Conservation (phyloP, 2,329 filamentous ascomycete genomes). For the Trichoderma harzianum region DNA sequence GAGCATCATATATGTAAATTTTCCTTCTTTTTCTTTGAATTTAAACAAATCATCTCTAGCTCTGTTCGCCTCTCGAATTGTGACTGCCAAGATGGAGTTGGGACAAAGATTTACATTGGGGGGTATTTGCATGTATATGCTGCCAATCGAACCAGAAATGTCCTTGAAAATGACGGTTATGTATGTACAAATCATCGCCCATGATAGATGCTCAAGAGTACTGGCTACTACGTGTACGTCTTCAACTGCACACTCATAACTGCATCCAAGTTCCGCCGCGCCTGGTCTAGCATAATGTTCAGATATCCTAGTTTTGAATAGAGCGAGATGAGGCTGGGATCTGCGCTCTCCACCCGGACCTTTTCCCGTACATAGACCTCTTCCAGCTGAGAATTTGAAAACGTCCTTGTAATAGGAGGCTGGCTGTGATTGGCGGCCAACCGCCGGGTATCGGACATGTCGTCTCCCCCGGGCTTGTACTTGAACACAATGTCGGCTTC, state of each 20-base stretch:
- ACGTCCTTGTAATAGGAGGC: conserved; percentile 21
- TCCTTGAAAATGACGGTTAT: background rate
- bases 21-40: background rate
- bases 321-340: conserved; percentile 79
- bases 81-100: background rate
- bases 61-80: too few species aligned
- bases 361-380: conserved; percentile 88
- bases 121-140: background rate
- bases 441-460: conserved; percentile 26
- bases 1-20: background rate
- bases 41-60: background rate
- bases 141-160: background rate
- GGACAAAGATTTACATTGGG: background rate
- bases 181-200: conserved; percentile 1
- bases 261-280: conserved; percentile 67
- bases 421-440: conserved; percentile 26
- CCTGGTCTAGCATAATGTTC: conserved; percentile 67
- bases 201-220: background rate
- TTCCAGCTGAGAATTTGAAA: conserved; percentile 25
- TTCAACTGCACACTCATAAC: conserved; percentile 64
- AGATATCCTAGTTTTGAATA: conserved; percentile 80
- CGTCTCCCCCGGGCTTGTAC: conserved; percentile 45
- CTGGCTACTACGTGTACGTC: conserved; percentile 4
- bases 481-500: conserved; percentile 76
- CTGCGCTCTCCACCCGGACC: conserved; percentile 81